Evolutionary conservation across 129 eudicot genomes (phyloP).

Genomic region (Flaveria ramosissima): DNA sequence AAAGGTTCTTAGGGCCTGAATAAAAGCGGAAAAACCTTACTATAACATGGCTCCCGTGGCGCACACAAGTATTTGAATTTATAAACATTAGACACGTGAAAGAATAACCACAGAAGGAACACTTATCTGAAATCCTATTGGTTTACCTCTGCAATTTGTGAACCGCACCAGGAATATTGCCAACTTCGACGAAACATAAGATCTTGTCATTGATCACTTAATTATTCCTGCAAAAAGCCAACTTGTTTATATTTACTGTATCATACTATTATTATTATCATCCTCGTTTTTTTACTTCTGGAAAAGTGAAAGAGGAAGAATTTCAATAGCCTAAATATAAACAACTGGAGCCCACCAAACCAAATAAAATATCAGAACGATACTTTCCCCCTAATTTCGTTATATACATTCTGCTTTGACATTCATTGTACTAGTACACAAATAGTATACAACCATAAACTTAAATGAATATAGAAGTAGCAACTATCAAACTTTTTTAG

Average conservation of each 20-base stretch:
- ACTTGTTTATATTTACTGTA: not conserved
- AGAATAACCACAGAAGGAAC: conserved; percentile 6
- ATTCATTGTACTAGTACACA: conserved; percentile 34
- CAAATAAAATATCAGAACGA: conserved; percentile 6
- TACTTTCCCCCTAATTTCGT: conserved; percentile 21
- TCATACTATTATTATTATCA: not conserved
- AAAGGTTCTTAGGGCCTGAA: not conserved
- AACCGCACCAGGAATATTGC: conserved; percentile 1
- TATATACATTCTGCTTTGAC: conserved; percentile 13
- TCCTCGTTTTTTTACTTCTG: not conserved
- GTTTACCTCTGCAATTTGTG: not conserved
- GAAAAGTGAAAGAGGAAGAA: not conserved
- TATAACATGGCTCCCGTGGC: not conserved
- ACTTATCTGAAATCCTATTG: conserved; percentile 15
- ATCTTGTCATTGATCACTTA: not conserved
- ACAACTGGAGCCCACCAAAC: conserved; percentile 23
- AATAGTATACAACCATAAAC: conserved; percentile 27
- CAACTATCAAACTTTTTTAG: conserved; percentile 21
- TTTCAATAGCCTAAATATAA: conserved; percentile 22
- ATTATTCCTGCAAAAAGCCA: conserved; percentile 20
- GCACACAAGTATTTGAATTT: conserved; percentile 10
- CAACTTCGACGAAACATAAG: not conserved
- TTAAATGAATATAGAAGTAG: not conserved
- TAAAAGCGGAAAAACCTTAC: not conserved
- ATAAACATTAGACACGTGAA: conserved; percentile 10